Evolutionary conservation across 2,329 filamentous ascomycete genomes (phyloP).

Genomic region (Beauveria caledonica): DNA sequence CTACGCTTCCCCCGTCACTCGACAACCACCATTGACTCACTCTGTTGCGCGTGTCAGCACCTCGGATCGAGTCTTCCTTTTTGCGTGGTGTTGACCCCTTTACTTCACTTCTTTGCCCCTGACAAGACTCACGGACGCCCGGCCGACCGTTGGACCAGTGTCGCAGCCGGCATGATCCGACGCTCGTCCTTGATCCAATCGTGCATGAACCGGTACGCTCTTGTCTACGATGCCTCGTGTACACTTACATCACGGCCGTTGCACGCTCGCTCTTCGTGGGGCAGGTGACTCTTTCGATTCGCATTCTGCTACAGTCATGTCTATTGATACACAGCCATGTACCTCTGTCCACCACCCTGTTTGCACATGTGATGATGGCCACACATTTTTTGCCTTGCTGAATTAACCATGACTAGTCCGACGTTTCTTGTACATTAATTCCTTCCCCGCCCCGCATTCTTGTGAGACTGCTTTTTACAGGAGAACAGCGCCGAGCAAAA

Average conservation of each 20-base stretch:
- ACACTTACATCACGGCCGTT: neutral
- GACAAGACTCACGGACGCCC: neutral
- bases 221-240: neutral
- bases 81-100: neutral
- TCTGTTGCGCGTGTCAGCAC: neutral
- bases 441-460: no score
- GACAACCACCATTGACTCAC: slow-evolving; percentile 1
- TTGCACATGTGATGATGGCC: neutral
- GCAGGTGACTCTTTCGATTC: neutral
- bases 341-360: neutral
- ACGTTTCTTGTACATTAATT: neutral
- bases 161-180: slow-evolving; percentile 8
- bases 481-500: slow-evolving; percentile 12
- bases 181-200: neutral
- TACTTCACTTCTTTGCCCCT: neutral
- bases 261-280: neutral
- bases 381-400: neutral
- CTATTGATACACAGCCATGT: slow-evolving; percentile 5
- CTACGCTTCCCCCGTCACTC: neutral
- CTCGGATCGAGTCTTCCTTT: neutral
- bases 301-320: neutral
- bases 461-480: neutral
- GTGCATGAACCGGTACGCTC: neutral
- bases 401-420: neutral
- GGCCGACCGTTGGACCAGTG: neutral